Percentiles rank a stretch among this genome's conserved stretches.
Conservation (phyloP, 495 filamentous ascomycete genomes). For the Tuber umbilicatum region DNA sequence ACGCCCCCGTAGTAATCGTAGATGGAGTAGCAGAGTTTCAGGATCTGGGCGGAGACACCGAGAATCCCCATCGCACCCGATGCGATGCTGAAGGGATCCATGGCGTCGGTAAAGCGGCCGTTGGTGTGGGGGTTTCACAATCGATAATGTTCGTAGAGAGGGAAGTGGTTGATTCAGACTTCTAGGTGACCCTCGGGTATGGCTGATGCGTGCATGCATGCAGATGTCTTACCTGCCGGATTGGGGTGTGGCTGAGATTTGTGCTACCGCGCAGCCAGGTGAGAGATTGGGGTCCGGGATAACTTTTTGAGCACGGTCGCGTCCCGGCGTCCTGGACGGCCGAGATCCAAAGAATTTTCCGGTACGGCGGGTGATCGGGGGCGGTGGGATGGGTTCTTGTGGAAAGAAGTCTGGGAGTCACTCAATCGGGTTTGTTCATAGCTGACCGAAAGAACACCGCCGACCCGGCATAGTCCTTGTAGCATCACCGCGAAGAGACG, state of each 20-base stretch:
- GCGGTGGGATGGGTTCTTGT: not conserved
- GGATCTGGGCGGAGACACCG: not conserved
- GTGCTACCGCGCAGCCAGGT: not conserved
- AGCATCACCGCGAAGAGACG: no score
- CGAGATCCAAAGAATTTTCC: not conserved
- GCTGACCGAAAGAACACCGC: no score
- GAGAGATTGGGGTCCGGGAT: not conserved
- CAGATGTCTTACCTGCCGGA: not conserved
- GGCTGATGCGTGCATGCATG: not conserved
- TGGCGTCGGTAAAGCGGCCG: not conserved
- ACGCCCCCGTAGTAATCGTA: conserved; percentile 13
- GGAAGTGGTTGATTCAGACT: no score
- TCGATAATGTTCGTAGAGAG: not conserved
- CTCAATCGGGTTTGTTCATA: no score
- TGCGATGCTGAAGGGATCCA: not conserved
- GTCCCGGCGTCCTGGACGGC: not conserved
- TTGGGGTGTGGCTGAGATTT: not conserved
- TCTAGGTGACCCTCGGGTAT: not conserved
- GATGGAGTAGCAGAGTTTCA: conserved; percentile 2
- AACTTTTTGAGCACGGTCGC: not conserved
- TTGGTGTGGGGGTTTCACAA: not conserved
- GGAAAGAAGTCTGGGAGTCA: not conserved
- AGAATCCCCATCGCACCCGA: not conserved
- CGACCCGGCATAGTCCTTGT: no score
- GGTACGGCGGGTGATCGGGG: not conserved